Evolutionary conservation across 768 basidiomycete species (phyloP), one percentile per base, ranked within the genome.

Genomic region (Mycena pura): DNA sequence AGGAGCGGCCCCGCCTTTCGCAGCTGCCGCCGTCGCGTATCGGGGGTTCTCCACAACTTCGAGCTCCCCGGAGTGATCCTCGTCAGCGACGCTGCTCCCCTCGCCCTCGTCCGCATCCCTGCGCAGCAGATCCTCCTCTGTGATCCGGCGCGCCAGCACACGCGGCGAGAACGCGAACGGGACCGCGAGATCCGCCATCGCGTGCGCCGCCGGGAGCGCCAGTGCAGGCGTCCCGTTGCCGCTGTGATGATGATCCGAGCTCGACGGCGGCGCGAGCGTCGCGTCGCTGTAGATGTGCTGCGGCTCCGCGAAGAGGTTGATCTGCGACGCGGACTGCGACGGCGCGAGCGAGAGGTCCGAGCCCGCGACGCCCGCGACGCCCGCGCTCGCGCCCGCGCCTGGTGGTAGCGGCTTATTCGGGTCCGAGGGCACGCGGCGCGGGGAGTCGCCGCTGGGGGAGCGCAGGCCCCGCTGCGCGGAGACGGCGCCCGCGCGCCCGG

Each of bases 251-350:
- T 41, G n/a, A 60, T 69, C 40, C 57, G 47, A 0, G 47, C 54
- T 39, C 40, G 53, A 52, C 19, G 63, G 51, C 56, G 68, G 34
- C 49, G 69, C 57, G 50, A 53, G 53, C 36, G 29, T 2, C 57
- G 49, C 45, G 32, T 60, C 31, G 66, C 60, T 52, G 64, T 66
- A 58, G 70, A 36, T 72, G 68, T 57, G 48, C 28, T 53, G 68
- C 46, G 68, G 50, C 38, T 62, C 59, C 36, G 21, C 25, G 19
- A 55, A 55, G 46, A 70, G 57, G 43, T 75, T 74, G 48, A 82
- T 78, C 73, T 92, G 88, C 17, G 90, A 91, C 2, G 88, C 88
- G 3, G 89, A 90, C 63, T 91, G 90, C 6, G 90, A 91, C n/a
- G 89, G 90, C 0, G 86, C 83, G 62, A 91, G 76, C 2, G 89